Base-by-base conservation (phyloP, 2,329 filamentous ascomycete genomes). In the Chalaropsis ovoidea region DNA sequence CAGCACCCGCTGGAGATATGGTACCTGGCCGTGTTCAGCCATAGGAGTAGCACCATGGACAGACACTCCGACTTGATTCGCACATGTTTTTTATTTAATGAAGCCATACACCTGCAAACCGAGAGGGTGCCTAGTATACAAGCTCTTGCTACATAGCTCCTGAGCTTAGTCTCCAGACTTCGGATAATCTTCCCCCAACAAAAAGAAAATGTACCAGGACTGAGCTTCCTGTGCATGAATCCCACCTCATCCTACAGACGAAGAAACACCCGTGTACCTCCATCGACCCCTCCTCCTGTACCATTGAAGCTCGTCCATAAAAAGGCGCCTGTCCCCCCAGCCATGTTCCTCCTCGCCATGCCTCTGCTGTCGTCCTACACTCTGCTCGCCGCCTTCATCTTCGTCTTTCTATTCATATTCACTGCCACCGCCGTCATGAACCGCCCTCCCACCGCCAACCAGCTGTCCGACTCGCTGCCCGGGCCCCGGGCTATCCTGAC, bases 401-500 rank as follows among this genome's bases (percentile, higher is more conserved):
- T 67, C 22, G 11, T 63, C 19, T 64, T 62, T 13, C 10, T 61
- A 15, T 24, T 67, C n/a, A 43, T 67, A 45, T 67, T 65, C 49
- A 58, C 45, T 7, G 35, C 42, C 15, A 35, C 62, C 43, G 47
- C 24, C 43, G 54, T 52, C 24, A 63, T 64, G 63, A n/a, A 22
- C 11, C 66, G 66, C 22, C 49, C 63, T 6, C 63, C 66, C 41
- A 65, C 66, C 52, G 19, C 49, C n/a, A 63, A 47, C 45, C 66
- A 65, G 63, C 31, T 67, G 31, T 43, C 60, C n/a, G n/a, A 64
- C 5, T 39, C 63, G 19, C 66, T 65, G n/a, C 66, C 66, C 19
- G 66, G 66, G 19, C 66, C 54, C 11, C 63, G 63, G n/a, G 60
- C 65, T 22, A 67, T 67, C 62, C 66, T 68, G 42, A 69, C 68